Percentiles rank a stretch among this genome's conserved stretches.
Evolutionary conservation across 768 basidiomycete species (phyloP).

Genomic region (Sarcodon sp.): DNA sequence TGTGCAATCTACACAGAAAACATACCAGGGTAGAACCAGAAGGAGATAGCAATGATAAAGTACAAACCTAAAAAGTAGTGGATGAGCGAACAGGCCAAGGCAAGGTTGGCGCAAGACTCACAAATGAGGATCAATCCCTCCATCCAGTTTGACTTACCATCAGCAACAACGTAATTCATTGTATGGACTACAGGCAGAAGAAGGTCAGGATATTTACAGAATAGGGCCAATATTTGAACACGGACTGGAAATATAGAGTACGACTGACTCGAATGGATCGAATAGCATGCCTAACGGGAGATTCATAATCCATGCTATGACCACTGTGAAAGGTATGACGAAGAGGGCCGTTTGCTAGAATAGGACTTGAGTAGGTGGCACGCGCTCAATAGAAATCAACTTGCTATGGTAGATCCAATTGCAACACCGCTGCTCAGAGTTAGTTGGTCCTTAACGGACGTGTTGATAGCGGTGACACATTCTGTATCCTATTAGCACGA

Average conservation of each 20-base stretch:
- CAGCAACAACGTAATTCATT: constrained; percentile 76
- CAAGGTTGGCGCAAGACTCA: constrained; percentile 11
- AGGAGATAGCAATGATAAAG: constrained; percentile 39
- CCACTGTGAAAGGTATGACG: constrained; percentile 39
- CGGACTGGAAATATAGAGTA: constrained; percentile 35
- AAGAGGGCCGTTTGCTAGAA: constrained; percentile 16
- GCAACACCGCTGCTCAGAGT: constrained; percentile 78
- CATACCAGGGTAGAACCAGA: constrained; percentile 39
- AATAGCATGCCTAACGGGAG: constrained; percentile 76
- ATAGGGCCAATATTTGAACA: not conserved
- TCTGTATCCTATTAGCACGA: constrained; percentile 27
- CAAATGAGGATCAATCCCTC: constrained; percentile 76
- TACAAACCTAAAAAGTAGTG: constrained; percentile 27
- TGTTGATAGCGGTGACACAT: constrained; percentile 80
- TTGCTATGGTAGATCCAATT: constrained; percentile 63
- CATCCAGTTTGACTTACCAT: constrained; percentile 89
- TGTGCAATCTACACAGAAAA: not conserved
- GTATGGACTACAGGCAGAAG: constrained; percentile 24
- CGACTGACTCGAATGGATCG: constrained; percentile 73
- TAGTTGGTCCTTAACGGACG: constrained; percentile 77
- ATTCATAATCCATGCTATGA: constrained; percentile 68
- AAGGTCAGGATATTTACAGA: not conserved
- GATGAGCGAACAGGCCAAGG: constrained; percentile 1
- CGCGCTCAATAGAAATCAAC: constrained; percentile 11
- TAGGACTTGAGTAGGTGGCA: constrained; percentile 1